A percentile compares a stretch with the other conserved stretches of the same genome.
These are phyloP conservation scores for Apiotrichum montevideense DNA, from an alignment of 1,284 basidiomycete genomes.

Conservation along the genomic window DNA sequence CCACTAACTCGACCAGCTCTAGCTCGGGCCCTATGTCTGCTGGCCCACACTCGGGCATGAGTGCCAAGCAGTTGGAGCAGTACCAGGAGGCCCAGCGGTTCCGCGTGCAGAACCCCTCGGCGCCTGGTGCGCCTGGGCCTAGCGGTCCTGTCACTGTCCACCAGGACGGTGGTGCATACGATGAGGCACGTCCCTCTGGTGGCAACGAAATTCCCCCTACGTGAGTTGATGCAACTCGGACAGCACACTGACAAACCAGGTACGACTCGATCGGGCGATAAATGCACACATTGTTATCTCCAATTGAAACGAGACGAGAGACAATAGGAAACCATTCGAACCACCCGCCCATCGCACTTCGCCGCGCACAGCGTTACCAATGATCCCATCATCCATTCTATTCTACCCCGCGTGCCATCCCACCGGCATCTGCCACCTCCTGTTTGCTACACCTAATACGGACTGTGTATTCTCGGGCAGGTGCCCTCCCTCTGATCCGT, in stretches of 20 bases:
- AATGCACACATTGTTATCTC: background rate
- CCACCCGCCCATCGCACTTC: too few relatives aligned
- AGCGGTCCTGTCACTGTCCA: constrained; percentile 30
- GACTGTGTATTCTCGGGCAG: too few relatives aligned
- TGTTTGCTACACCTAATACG: too few relatives aligned
- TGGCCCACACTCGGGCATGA: constrained; percentile 17
- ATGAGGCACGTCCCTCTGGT: constrained; percentile 13
- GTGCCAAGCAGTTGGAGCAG: constrained; percentile 40
- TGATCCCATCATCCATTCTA: too few relatives aligned
- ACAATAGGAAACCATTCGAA: too few relatives aligned
- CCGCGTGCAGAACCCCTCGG: constrained; percentile 27
- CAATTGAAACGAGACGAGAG: too few relatives aligned
- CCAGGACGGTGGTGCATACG: constrained; percentile 29
- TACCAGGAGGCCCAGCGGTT: constrained; percentile 35
- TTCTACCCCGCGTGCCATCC: too few relatives aligned
- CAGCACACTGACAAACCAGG: constrained; percentile 6
- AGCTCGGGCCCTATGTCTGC: background rate
- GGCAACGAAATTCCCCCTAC: constrained; percentile 35
- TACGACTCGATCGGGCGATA: constrained; percentile 30
- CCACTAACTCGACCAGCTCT: background rate
- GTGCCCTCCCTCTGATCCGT: too few relatives aligned
- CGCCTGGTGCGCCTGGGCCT: background rate
- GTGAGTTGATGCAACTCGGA: constrained; percentile 13
- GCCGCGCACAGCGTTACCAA: too few relatives aligned
- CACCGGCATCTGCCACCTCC: too few relatives aligned